A percentile compares a stretch with the other conserved stretches of the same genome.
phyloP scores from a whole-genome alignment of 2,329 filamentous ascomycete species.

The Sporothrix humicola region DNA sequence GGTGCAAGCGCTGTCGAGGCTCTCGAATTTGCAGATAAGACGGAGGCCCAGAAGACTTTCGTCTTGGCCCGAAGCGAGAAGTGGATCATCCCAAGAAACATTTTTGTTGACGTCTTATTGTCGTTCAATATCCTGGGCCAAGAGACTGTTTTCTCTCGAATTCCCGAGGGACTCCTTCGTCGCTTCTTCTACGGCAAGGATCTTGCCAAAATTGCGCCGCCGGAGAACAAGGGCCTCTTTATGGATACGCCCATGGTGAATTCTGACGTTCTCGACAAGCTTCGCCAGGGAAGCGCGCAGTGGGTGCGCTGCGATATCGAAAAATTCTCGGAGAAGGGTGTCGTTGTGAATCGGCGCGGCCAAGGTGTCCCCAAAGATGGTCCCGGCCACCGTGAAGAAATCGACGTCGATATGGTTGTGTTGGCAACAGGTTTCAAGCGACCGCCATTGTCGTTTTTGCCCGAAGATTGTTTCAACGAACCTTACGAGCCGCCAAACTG shows the following conservation, averaged over 20 bases:
- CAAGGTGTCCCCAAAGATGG: constrained; percentile 78
- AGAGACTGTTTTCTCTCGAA: constrained; percentile 75
- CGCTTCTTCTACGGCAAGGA: constrained; percentile 80
- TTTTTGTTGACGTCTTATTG: constrained; percentile 73
- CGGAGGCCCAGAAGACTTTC: constrained; percentile 69
- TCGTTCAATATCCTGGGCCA: constrained; percentile 79
- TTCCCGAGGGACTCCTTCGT: constrained; percentile 76
- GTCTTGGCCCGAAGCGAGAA: constrained; percentile 81
- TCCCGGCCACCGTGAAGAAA: constrained; percentile 67
- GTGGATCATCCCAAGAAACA: constrained; percentile 85
- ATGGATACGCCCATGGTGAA: constrained; percentile 89
- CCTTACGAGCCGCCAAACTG: constrained; percentile 82
- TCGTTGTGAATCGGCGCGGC: constrained; percentile 72
- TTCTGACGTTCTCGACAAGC: constrained; percentile 75
- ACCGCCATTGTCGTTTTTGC: constrained; percentile 75
- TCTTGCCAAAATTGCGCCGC: constrained; percentile 73
- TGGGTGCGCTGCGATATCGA: constrained; percentile 85
- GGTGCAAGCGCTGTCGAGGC: constrained; percentile 83
- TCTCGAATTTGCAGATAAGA: constrained; percentile 74
- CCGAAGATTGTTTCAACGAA: constrained; percentile 71
- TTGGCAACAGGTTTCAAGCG: constrained; percentile 84
- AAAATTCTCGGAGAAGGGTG: constrained; percentile 65
- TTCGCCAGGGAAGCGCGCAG: constrained; percentile 72
- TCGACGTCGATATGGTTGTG: constrained; percentile 77
- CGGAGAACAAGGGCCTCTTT: constrained; percentile 76